Conservation (phyloP, 2,329 filamentous ascomycete genomes). For the Trichoderma sp. region DNA sequence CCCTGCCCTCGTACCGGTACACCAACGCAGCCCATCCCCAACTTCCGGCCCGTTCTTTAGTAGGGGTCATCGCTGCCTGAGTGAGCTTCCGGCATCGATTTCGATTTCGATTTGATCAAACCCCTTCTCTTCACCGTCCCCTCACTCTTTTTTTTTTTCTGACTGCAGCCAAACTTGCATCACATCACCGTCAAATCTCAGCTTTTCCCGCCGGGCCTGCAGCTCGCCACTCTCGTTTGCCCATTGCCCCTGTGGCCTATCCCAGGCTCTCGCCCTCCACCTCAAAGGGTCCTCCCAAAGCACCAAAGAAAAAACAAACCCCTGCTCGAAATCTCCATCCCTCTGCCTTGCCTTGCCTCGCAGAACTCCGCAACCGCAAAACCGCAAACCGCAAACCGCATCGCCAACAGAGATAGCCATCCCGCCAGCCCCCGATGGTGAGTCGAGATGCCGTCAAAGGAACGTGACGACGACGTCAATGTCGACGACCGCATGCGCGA, state of each 20-base stretch:
- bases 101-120: slow-evolving; percentile 9
- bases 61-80: slow-evolving; percentile 19
- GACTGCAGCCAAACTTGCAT: slow-evolving; percentile 1
- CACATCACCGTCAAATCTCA: not conserved
- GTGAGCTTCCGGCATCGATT: slow-evolving; percentile 1
- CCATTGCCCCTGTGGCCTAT: not conserved
- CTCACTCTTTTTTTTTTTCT: not conserved
- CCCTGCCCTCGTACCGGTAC: not conserved
- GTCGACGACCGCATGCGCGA: slow-evolving; percentile 41
- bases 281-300: not conserved
- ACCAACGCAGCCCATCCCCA: not conserved
- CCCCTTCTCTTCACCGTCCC: slow-evolving; percentile 18
- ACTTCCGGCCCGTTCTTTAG: not conserved
- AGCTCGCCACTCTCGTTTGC: slow-evolving; percentile 1
- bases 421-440: slow-evolving; percentile 31
- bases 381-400: not conserved
- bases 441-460: slow-evolving; percentile 41
- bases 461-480: slow-evolving; percentile 41
- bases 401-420: not conserved
- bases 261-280: not conserved
- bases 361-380: not conserved
- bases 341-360: not conserved
- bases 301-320: not conserved
- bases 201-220: slow-evolving; percentile 1
- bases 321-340: slow-evolving; percentile 4